Percentiles rank a stretch among this genome's conserved stretches.
These are phyloP conservation scores for Lichtheimia ramosa DNA, from an alignment of 371 early-diverging fungal genomes.

Conservation along the genomic window DNA sequence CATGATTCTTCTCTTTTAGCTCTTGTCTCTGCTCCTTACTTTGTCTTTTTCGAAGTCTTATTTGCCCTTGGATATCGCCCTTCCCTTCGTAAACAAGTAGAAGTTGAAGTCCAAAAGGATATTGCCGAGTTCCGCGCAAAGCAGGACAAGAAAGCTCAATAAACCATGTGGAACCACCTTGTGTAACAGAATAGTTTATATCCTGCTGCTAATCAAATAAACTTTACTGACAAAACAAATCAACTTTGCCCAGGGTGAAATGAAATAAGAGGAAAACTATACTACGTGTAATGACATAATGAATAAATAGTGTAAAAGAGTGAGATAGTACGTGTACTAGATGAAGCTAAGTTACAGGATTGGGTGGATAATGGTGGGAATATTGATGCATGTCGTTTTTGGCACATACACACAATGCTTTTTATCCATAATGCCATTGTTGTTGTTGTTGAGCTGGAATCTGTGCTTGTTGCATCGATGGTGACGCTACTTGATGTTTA, in stretches of 20 bases:
- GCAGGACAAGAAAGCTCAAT: slow-evolving; percentile 3
- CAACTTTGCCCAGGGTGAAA: no score
- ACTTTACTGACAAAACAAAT: no score
- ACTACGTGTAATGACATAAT: not conserved
- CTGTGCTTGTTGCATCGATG: not conserved
- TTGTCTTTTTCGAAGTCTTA: slow-evolving; percentile 89
- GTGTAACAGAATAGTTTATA: no score
- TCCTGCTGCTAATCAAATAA: no score
- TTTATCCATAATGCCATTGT: slow-evolving; percentile 17
- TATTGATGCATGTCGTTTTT: no score
- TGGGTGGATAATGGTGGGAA: no score
- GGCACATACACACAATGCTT: not conserved
- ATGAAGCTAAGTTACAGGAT: no score
- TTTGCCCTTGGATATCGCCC: slow-evolving; percentile 87
- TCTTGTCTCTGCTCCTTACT: slow-evolving; percentile 90
- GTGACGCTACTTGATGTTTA: not conserved
- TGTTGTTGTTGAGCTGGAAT: slow-evolving; percentile 3
- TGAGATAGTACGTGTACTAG: no score
- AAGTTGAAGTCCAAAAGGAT: slow-evolving; percentile 59
- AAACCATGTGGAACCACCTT: no score
- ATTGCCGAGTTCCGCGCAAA: slow-evolving; percentile 63
- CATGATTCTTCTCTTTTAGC: slow-evolving; percentile 52
- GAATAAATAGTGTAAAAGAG: no score
- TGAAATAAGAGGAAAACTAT: not conserved
- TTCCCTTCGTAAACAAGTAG: slow-evolving; percentile 62